These are phyloP conservation scores for Aegilops longissima DNA, from an alignment of 176 grass and related monocot species.

Conservation along the genomic window DNA sequence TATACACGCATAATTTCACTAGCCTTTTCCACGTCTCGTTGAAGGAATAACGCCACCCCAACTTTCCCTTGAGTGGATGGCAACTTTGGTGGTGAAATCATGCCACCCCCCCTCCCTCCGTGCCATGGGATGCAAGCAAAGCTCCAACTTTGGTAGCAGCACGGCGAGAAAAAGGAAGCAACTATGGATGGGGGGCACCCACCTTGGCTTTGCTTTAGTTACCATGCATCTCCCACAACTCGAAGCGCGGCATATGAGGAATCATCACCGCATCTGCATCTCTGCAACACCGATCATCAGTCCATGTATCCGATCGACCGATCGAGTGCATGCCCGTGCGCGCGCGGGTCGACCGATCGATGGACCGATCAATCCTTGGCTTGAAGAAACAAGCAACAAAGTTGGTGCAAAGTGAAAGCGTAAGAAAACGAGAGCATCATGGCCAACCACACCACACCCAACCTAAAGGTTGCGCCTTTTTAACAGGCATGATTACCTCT, in stretches of 20 bases:
- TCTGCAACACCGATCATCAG: neutral
- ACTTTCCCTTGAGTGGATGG: conserved; percentile 41
- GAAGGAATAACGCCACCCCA: neutral
- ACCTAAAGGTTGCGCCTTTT: conserved; percentile 45
- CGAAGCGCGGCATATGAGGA: conserved; percentile 52
- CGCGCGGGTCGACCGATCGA: too few relatives aligned
- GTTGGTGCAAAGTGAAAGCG: conserved; percentile 65
- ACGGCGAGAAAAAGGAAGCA: neutral
- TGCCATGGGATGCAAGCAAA: conserved; percentile 48
- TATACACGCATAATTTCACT: conserved; percentile 69
- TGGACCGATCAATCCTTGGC: conserved; percentile 36
- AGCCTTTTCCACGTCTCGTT: conserved; percentile 32
- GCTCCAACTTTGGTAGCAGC: neutral
- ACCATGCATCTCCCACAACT: conserved; percentile 49
- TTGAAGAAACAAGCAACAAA: conserved; percentile 58
- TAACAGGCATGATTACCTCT: conserved; percentile 55
- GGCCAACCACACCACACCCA: conserved; percentile 36
- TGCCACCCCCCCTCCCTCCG: conserved; percentile 13
- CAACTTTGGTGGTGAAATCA: conserved; percentile 68
- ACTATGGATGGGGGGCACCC: neutral
- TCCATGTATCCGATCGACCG: too few relatives aligned
- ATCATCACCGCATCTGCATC: conserved; percentile 13
- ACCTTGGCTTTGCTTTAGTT: conserved; percentile 54
- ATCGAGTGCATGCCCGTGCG: too few relatives aligned
- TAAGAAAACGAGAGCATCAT: conserved; percentile 41